A percentile compares a stretch with the other conserved stretches of the same genome.
Conservation (phyloP, 768 basidiomycete genomes). For the Tricholoma hemisulphureum region DNA sequence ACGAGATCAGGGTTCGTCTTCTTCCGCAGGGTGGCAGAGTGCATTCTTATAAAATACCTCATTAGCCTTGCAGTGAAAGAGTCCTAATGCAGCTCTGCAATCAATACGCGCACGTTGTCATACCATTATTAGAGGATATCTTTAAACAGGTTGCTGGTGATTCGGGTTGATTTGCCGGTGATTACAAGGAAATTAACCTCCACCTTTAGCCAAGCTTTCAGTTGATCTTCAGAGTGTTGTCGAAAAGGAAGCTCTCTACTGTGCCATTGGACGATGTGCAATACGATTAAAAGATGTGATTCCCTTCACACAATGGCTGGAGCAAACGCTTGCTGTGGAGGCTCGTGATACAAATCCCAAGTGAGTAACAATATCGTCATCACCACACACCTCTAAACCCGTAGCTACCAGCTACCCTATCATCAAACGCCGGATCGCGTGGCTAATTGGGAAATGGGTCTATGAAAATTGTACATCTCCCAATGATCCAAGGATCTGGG, state of each 20-base stretch:
- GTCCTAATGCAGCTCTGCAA: conserved; percentile 77
- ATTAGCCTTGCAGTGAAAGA: conserved; percentile 89
- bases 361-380: conserved; percentile 35
- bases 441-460: conserved; percentile 91
- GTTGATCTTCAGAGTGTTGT: conserved; percentile 58
- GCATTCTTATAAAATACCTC: neutral
- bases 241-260: conserved; percentile 85
- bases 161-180: conserved; percentile 16
- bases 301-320: conserved; percentile 70
- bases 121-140: conserved; percentile 58
- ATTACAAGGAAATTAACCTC: conserved; percentile 1
- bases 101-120: conserved; percentile 68
- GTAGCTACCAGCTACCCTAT: conserved; percentile 68
- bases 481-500: conserved; percentile 70
- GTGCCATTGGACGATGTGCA: conserved; percentile 84
- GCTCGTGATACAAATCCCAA: conserved; percentile 56
- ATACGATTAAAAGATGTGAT: conserved; percentile 58
- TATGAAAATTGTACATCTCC: conserved; percentile 61
- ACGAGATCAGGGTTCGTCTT: conserved; percentile 74
- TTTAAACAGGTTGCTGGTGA: conserved; percentile 65
- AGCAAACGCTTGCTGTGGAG: conserved; percentile 57
- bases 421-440: conserved; percentile 92
- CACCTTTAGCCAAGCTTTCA: conserved; percentile 42
- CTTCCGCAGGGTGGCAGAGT: conserved; percentile 1
- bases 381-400: conserved; percentile 5